Base-by-base conservation (phyloP, 2,329 filamentous ascomycete genomes). In the Fusarium bactridioides region DNA sequence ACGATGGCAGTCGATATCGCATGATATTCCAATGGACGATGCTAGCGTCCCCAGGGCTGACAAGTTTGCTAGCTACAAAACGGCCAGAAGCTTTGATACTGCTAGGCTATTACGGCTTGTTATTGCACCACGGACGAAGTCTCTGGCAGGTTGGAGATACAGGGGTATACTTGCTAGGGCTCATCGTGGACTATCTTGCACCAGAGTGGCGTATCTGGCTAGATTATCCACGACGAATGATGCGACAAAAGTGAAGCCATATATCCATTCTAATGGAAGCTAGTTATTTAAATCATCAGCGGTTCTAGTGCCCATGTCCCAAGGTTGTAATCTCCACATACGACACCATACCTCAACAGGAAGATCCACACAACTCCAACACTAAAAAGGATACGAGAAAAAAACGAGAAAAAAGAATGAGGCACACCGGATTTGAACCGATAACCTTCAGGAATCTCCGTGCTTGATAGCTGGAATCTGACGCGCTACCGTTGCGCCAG, bases 21-120 rank as follows among this genome's bases (percentile, higher is more conserved):
- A 67, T 74, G 69, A 67, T 75, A 15, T 66, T 75, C 2, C 62
- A 67, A 0, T 75, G 73, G 73, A 70, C 70, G 1, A 67, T 75
- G 55, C 38, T 75, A 1, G 54, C 48, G 0, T 51, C 73, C 2
- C 51, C 67, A 8, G 56, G 61, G 7, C 23, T 69, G 2, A 69
- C 56, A 7, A 57, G 15, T 1, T 19, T 75, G 2, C 8, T 75
- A 3, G 31, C 29, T 1, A 13, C 44, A 0, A 65, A 44, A 10
- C 45, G 50, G 1, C 64, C 73, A 0, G 63, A 72, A n/a, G 63
- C 37, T 8, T 4, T 75, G 2, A 27, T 71, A 0, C 5, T 74
- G 2, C 5, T 74, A 19, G 37, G 65, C 2, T 63, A 73, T 4
- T 74, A 74, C 19, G 72, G 57, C 6, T 18, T 73, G 3, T 5